phyloP scores from a whole-genome alignment of 805 yeast genomes.

The Brettanomyces naardenensis region DNA sequence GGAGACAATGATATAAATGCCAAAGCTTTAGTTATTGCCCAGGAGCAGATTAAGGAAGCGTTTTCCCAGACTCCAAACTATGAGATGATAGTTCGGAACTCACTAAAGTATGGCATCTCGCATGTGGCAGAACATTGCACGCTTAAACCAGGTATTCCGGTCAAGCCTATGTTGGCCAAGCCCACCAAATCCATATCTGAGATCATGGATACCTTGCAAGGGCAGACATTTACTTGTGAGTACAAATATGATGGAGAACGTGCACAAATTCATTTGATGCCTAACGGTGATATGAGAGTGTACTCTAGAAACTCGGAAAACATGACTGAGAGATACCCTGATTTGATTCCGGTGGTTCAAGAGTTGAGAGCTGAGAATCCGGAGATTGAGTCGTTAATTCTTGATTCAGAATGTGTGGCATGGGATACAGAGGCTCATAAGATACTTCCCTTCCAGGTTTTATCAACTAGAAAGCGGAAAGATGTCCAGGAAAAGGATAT shows the following conservation, averaged over 20 bases:
- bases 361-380: constrained; percentile 29
- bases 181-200: constrained; percentile 95
- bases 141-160: constrained; percentile 85
- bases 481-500: constrained; percentile 84
- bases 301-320: constrained; percentile 95
- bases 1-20: constrained; percentile 21
- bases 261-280: constrained; percentile 81
- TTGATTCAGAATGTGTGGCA: constrained; percentile 97
- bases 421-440: constrained; percentile 78
- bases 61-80: constrained; percentile 89
- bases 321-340: constrained; percentile 95
- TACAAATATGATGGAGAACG: constrained; percentile 98
- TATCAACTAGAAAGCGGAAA: constrained; percentile 90
- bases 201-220: constrained; percentile 81
- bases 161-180: constrained; percentile 97
- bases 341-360: constrained; percentile 60
- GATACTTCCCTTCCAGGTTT: constrained; percentile 87
- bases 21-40: constrained; percentile 54
- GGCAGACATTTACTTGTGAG: constrained; percentile 84
- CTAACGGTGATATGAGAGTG: constrained; percentile 59
- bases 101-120: constrained; percentile 59
- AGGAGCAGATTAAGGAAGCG: constrained; percentile 74
- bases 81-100: constrained; percentile 62
- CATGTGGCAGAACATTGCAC: constrained; percentile 60
- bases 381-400: constrained; percentile 50